phyloP scores from a whole-genome alignment of 352 stramenopile genomes.

The Globisporangium heterothallicum region DNA sequence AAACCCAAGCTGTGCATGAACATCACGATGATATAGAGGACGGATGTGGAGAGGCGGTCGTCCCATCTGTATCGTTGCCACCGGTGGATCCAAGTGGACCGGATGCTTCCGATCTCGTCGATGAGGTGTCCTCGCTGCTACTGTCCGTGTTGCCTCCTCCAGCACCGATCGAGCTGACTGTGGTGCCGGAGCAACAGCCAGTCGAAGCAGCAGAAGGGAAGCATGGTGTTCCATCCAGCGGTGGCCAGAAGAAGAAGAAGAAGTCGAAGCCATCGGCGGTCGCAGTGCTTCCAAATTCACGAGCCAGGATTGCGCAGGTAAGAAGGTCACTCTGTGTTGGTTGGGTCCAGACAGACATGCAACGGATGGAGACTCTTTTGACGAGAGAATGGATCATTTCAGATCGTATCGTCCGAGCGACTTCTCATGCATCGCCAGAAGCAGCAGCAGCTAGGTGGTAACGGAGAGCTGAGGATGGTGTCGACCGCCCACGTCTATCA shows the following conservation, averaged over 20 bases:
- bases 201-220: not conserved
- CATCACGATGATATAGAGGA: constrained; percentile 5
- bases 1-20: too few species aligned
- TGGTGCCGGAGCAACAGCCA: not conserved
- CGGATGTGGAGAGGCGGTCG: not conserved
- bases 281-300: constrained; percentile 2
- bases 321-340: not conserved
- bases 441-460: constrained; percentile 1
- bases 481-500: not conserved
- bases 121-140: not conserved
- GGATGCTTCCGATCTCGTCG: too few species aligned
- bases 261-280: not conserved
- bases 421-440: constrained; percentile 10
- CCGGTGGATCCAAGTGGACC: not conserved
- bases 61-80: too few species aligned
- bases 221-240: not conserved
- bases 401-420: constrained; percentile 6
- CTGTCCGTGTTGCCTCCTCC: not conserved
- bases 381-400: too few species aligned
- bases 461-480: not conserved
- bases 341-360: not conserved
- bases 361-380: not conserved
- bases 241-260: too few species aligned
- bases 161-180: not conserved
- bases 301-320: constrained; percentile 11